Conservation (phyloP, 2,329 filamentous ascomycete species). For the Pseudogymnoascus sp. region DNA sequence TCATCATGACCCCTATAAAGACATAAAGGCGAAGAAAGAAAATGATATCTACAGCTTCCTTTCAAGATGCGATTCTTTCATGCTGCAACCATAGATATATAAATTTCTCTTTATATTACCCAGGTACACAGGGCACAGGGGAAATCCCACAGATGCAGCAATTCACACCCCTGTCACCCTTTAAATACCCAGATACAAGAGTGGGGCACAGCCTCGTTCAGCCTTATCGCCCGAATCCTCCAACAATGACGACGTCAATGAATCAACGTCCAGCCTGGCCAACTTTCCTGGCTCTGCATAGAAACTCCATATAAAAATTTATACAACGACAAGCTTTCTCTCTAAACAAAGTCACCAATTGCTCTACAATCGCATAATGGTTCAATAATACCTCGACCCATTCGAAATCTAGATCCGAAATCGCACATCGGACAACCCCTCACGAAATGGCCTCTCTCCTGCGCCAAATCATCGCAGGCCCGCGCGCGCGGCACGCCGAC, state of each 20-base stretch:
- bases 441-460: constrained; percentile 62
- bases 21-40: background rate
- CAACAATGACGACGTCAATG: constrained; percentile 1
- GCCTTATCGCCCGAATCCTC: background rate
- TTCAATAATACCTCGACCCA: background rate
- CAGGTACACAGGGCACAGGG: background rate
- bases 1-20: background rate
- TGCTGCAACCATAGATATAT: background rate
- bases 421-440: background rate
- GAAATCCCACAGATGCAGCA: background rate
- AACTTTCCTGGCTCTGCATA: background rate
- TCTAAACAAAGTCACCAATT: background rate
- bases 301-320: background rate
- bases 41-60: background rate
- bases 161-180: background rate
- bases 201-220: background rate
- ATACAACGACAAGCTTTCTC: background rate
- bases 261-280: background rate
- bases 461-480: constrained; percentile 84
- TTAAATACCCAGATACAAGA: background rate
- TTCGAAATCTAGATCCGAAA: background rate
- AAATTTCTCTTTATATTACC: background rate
- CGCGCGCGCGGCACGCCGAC: constrained; percentile 75
- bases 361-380: background rate
- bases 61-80: background rate